A percentile compares a stretch with the other conserved stretches of the same genome.
Conservation (phyloP, 1,284 basidiomycete genomes). For the Naganishia liquefaciens region DNA sequence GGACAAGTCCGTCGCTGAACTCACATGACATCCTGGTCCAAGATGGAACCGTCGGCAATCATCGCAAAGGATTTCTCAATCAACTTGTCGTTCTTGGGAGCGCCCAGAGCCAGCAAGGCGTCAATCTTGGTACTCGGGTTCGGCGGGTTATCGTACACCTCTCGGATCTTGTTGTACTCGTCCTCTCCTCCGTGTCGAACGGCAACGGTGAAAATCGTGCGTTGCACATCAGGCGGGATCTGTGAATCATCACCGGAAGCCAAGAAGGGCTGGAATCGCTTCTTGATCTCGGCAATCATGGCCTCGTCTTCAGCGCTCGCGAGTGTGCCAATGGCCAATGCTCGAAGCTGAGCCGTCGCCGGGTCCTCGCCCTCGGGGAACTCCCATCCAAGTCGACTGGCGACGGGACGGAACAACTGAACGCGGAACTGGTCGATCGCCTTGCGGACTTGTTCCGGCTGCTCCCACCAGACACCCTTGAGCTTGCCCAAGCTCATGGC, state of each 20-base stretch:
- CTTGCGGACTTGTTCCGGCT: slow-evolving; percentile 63
- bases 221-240: slow-evolving; percentile 76
- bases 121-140: slow-evolving; percentile 70
- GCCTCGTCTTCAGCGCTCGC: slow-evolving; percentile 66
- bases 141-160: slow-evolving; percentile 69
- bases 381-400: slow-evolving; percentile 77
- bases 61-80: slow-evolving; percentile 65
- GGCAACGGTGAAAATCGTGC: slow-evolving; percentile 52
- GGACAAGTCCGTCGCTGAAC: neutral
- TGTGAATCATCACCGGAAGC: slow-evolving; percentile 72
- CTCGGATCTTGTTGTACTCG: slow-evolving; percentile 75
- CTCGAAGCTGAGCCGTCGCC: slow-evolving; percentile 74
- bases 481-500: slow-evolving; percentile 60
- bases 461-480: slow-evolving; percentile 82
- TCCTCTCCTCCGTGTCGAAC: slow-evolving; percentile 71
- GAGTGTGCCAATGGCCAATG: slow-evolving; percentile 69
- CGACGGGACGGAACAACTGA: slow-evolving; percentile 77
- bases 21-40: slow-evolving; percentile 62
- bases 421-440: slow-evolving; percentile 66
- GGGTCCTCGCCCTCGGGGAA: slow-evolving; percentile 68
- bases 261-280: slow-evolving; percentile 72
- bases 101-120: slow-evolving; percentile 61
- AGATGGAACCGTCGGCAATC: slow-evolving; percentile 58
- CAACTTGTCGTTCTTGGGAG: slow-evolving; percentile 50
- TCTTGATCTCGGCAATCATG: slow-evolving; percentile 70